Conservation (phyloP, 192 early-diverging fungal genomes). For the Pilobolus umbonatus region DNA sequence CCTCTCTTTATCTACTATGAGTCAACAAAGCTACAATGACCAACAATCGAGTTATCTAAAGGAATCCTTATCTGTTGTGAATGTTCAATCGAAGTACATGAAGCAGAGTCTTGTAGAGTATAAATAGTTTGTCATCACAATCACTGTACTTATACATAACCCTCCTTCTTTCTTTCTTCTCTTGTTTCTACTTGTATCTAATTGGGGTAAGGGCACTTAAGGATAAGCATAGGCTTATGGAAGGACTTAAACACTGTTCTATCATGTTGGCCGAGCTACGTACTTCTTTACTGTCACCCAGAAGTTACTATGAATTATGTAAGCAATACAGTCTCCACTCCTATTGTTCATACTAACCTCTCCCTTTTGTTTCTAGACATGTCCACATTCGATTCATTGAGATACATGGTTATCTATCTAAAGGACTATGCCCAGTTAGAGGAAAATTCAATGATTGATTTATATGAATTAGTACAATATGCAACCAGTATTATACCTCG, state of each 20-base stretch:
- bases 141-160: too few relatives aligned
- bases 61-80: too few relatives aligned
- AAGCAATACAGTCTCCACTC: constrained; percentile 29
- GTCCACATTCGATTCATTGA: constrained; percentile 95
- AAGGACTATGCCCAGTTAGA: constrained; percentile 82
- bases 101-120: too few relatives aligned
- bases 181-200: too few relatives aligned
- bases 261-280: constrained; percentile 95
- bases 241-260: constrained; percentile 95
- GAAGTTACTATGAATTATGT: constrained; percentile 99
- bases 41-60: too few relatives aligned
- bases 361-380: constrained; percentile 58
- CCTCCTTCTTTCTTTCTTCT: too few relatives aligned
- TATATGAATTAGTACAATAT: constrained; percentile 99
- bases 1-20: too few relatives aligned
- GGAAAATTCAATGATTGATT: constrained; percentile 74
- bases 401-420: constrained; percentile 86
- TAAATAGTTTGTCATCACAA: too few relatives aligned
- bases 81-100: too few relatives aligned
- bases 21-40: too few relatives aligned
- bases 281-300: constrained; percentile 90
- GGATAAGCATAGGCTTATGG: constrained; percentile 89
- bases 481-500: constrained; percentile 98
- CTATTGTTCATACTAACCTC: not conserved
- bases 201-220: too few relatives aligned